A percentile compares a stretch with the other conserved stretches of the same genome.
These are phyloP conservation scores for Claviceps capensis DNA, from an alignment of 2,329 filamentous ascomycete species.

Conservation along the genomic window DNA sequence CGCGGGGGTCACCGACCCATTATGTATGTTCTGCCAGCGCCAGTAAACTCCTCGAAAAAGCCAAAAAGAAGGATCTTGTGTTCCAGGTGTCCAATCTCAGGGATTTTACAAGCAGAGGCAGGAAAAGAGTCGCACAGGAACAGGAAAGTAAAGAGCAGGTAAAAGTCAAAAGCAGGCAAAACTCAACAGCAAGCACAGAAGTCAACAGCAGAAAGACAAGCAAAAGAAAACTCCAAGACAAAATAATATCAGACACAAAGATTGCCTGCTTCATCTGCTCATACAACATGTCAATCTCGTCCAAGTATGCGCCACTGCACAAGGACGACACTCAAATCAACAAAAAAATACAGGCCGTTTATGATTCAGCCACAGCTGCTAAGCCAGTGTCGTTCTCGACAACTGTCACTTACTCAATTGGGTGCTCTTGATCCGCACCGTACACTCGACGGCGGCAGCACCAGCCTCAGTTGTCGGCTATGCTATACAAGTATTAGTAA, in stretches of 20 bases:
- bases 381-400: constrained; percentile 41
- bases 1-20: neutral
- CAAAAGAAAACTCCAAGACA: no score
- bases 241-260: no score
- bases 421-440: constrained; percentile 15
- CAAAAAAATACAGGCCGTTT: neutral
- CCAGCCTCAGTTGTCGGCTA: constrained; percentile 25
- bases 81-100: no score
- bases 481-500: constrained; percentile 9
- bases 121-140: no score
- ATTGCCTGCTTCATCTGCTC: no score
- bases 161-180: no score
- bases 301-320: neutral
- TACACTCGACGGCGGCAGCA: constrained; percentile 27
- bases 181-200: no score
- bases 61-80: no score
- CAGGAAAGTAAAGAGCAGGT: no score
- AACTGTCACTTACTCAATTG: constrained; percentile 49
- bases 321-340: neutral
- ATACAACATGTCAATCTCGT: no score
- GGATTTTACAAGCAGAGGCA: no score
- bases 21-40: neutral
- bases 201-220: no score
- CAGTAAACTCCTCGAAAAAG: neutral
- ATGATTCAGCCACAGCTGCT: constrained; percentile 12